These are phyloP conservation scores for Aspergillus nidulans DNA, from an alignment of 495 filamentous ascomycete species.

Conservation along the genomic window DNA sequence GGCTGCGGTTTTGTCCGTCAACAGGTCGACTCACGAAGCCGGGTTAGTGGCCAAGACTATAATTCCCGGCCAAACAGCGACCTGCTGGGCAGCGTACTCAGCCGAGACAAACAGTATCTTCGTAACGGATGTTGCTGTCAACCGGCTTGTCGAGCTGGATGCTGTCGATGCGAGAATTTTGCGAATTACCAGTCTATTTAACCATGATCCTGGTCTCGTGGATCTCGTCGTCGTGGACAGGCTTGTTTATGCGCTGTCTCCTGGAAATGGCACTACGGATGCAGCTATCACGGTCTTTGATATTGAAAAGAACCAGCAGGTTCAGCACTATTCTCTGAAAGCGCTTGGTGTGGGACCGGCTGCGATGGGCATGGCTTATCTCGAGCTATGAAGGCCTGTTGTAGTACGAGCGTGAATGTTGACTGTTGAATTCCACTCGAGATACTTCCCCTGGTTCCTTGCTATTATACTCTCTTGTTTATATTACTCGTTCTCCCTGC, in stretches of 20 bases:
- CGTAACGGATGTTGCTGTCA: background rate
- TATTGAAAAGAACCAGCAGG: background rate
- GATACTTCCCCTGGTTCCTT: too few species aligned
- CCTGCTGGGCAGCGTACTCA: background rate
- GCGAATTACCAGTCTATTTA: background rate
- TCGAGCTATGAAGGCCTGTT: background rate
- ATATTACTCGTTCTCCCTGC: too few species aligned
- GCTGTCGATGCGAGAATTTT: background rate
- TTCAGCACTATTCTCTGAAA: background rate
- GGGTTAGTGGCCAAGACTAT: background rate
- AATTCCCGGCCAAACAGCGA: background rate
- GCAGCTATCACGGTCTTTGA: conserved; percentile 1
- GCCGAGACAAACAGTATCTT: background rate
- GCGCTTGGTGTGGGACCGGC: background rate
- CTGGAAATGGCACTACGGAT: background rate
- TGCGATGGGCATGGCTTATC: background rate
- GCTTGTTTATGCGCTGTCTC: background rate
- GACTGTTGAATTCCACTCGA: too few species aligned
- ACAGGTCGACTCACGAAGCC: background rate
- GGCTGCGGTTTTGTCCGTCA: background rate
- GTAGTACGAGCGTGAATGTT: too few species aligned
- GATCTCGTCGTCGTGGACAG: background rate
- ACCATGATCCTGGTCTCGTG: background rate
- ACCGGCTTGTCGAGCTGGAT: conserved; percentile 1
- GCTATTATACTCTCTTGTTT: too few species aligned